Base-by-base conservation (phyloP, 2,329 filamentous ascomycete genomes). In the Cytospora mali region DNA sequence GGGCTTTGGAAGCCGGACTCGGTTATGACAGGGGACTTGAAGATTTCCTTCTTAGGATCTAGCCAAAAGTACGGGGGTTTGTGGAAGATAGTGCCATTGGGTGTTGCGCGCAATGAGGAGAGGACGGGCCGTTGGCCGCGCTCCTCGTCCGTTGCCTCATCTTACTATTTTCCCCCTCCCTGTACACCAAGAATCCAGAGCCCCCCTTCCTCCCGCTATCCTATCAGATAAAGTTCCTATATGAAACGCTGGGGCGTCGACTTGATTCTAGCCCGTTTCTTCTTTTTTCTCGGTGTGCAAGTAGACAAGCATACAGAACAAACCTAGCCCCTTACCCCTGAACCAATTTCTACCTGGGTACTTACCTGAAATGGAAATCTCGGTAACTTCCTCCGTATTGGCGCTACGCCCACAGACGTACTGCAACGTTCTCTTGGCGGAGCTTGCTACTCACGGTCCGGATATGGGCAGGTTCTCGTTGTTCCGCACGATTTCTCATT, bases 311-410 rank as follows among this genome's bases (percentile, higher is more conserved):
- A 14, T 49, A 14, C 10, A 39, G 42, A n/a, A n/a, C n/a, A n/a
- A n/a, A n/a, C n/a, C 10, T 10, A 13, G 23, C 11, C 35, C 53
- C 16, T 10, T 55, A 16, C 16, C 23, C 51, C 18, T 14, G 18
- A 31, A 33, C 4, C 49, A n/a, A 16, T n/a, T 55, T n/a, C n/a
- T n/a, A n/a, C n/a, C n/a, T n/a, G n/a, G 29, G 42, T 46, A 50
- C 31, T 61, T 53, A 42, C 58, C 62, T 28, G 48, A 64, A 61
- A 9, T 57, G 62, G 62, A 56, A 64, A 64, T 64, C 53, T 64
- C 62, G 62, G 62, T 48, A n/a, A 54, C 35, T 39, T n/a, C 49
- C 62, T 64, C 62, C 62, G 62, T n/a, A 53, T 29, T 61, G 23
- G 53, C 16, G 35, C 53, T 25, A 56, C 57, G 31, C 5, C 61